A percentile compares a stretch with the other conserved stretches of the same genome.
Evolutionary conservation across 352 stramenopile species (phyloP).

Genomic region (Phytophthora palmivora): DNA sequence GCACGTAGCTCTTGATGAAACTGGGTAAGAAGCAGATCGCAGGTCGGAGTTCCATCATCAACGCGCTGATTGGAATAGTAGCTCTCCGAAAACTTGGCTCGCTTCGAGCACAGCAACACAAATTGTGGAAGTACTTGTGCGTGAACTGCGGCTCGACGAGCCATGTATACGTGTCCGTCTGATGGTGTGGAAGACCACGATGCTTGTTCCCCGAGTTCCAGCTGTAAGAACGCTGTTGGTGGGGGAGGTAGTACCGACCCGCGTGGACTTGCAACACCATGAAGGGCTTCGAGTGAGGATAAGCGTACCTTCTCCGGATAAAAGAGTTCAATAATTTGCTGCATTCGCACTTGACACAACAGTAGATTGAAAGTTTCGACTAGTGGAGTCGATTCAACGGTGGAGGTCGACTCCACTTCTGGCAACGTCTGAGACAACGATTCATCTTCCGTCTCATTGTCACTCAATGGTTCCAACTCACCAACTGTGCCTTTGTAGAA

Average conservation of each 20-base stretch:
- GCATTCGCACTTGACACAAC: conserved; percentile 51
- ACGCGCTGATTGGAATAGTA: not conserved
- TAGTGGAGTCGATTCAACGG: not conserved
- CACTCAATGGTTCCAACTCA: conserved; percentile 34
- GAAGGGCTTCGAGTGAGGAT: conserved; percentile 31
- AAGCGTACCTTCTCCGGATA: conserved; percentile 24
- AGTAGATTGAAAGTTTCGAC: conserved; percentile 49
- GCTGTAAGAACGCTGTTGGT: conserved; percentile 44
- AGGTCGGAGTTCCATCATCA: conserved; percentile 7
- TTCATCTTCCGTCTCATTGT: conserved; percentile 21
- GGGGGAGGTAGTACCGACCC: conserved; percentile 35
- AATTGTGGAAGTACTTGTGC: conserved; percentile 44
- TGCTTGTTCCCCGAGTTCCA: conserved; percentile 29
- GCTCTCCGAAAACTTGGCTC: not conserved
- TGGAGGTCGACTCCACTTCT: conserved; percentile 8
- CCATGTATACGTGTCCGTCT: conserved; percentile 45
- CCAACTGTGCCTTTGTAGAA: conserved; percentile 42
- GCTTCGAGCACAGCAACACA: conserved; percentile 44
- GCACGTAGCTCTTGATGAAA: conserved; percentile 35
- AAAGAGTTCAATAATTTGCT: conserved; percentile 46
- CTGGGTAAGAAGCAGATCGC: conserved; percentile 19
- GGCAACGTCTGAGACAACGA: not conserved
- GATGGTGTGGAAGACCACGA: conserved; percentile 17
- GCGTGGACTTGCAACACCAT: conserved; percentile 28
- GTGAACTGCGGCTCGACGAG: conserved; percentile 25